phyloP scores from a whole-genome alignment of 2,329 filamentous ascomycete species.

The Aspergillus pseudotamarii region DNA sequence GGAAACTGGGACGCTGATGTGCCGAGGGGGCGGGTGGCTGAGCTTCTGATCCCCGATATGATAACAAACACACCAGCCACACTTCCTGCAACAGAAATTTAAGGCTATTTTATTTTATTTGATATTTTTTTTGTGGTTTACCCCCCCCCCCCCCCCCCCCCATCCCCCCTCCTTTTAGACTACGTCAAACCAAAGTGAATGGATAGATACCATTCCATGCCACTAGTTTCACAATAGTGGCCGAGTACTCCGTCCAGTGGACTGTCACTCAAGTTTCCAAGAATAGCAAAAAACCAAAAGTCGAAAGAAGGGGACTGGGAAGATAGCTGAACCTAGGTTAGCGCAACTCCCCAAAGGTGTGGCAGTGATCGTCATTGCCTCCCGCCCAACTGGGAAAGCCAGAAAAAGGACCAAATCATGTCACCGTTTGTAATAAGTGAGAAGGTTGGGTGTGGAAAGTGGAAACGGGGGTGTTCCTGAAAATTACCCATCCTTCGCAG shows the following conservation, averaged over 20 bases:
- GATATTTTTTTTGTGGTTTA: not conserved
- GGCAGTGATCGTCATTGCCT: not conserved
- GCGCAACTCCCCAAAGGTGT: not conserved
- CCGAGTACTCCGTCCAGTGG: not conserved
- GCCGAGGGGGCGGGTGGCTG: not conserved
- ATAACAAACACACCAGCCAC: not conserved
- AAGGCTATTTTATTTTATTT: not conserved
- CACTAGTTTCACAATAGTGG: slow-evolving; percentile 3
- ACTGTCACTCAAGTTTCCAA: not conserved
- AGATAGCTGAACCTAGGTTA: not conserved
- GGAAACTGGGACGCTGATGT: not conserved
- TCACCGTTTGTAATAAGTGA: not conserved
- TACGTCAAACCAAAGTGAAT: not conserved
- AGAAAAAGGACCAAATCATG: not conserved
- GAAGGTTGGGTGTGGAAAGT: slow-evolving; percentile 4
- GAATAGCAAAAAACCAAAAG: not conserved
- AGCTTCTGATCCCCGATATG: not conserved
- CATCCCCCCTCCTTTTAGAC: not conserved
- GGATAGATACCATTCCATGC: not conserved
- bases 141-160: no score
- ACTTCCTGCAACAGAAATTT: not conserved
- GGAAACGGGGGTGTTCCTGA: slow-evolving; percentile 1
- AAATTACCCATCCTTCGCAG: not conserved
- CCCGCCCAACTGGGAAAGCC: not conserved
- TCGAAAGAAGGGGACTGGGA: not conserved